Base-by-base conservation (phyloP, 495 filamentous ascomycete species). In the Tirmania nivea region DNA sequence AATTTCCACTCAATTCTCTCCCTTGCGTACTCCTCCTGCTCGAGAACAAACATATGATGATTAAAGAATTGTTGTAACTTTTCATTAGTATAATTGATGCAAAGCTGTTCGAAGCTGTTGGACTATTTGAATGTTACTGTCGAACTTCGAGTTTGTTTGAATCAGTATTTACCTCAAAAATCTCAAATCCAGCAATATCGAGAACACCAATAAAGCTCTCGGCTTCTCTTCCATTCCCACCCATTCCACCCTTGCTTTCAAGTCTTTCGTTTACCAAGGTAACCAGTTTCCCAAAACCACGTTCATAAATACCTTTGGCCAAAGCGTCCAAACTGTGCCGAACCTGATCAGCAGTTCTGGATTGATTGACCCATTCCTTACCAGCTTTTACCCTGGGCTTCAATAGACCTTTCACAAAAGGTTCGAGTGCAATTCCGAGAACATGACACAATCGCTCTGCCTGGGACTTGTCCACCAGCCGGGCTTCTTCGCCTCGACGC, bases 1-100 rank as follows among this genome's bases (percentile, higher is more conserved):
- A 99, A 99, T 63, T 95, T 86, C 92, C 92, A 99, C 68, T 99
- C 89, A 60, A 99, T 99, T 65, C 94, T 84, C 64, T 99, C 92
- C 50, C 88, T 70, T 14, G 92, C 88, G 67, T 99, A 99, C 66
- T 99, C 92, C 64, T 99, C 92, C 63, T 99, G 92, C 63, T 99
- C 92, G 19, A 99, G 69, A 19, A 99, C 92, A 65, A 99, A 99
- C 92, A 99, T 99, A 70, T 99, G 92, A 59, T 99, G 92, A 56
- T 99, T 99, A 75, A 99, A 99, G 66, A 96, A 99, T 59, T 99
- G 92, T 65, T 99, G 92, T 7, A 99, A 77, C 66, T 95, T 99
- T 65, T 99, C 92, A 66, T 99, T 99, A 54, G 92, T 96, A 69
- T 96, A 99, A 64, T 99, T 99, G 71, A 99, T 99, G 69, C 92